Percentiles rank a stretch among this genome's conserved stretches.
Conservation (phyloP, 2,329 filamentous ascomycete species). For the Trichoderma asperellum region DNA sequence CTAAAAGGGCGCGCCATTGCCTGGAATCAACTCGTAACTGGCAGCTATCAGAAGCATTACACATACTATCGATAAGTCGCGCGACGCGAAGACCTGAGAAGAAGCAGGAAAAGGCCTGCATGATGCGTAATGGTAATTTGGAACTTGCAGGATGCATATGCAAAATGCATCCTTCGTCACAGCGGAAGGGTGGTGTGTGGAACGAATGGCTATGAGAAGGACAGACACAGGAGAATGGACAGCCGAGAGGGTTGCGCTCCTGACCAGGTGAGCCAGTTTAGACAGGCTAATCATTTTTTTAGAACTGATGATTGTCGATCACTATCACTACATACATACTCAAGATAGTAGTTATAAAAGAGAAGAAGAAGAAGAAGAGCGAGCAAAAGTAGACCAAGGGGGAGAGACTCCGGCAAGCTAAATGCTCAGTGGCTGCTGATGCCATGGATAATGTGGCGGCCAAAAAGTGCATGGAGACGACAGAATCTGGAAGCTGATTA, state of each 20-base stretch:
- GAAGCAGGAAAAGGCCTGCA: not conserved
- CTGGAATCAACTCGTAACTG: slow-evolving; percentile 6
- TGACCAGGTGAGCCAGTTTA: slow-evolving; percentile 16
- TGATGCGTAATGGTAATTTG: slow-evolving; percentile 5
- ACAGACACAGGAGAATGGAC: not conserved
- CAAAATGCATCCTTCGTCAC: slow-evolving; percentile 25
- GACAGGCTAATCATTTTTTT: not conserved
- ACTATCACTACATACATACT: not conserved
- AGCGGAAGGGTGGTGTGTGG: not conserved
- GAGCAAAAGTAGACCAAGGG: not conserved
- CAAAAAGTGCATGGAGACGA: not conserved
- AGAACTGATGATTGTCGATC: not conserved
- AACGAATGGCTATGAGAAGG: not conserved
- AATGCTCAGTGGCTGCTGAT: not conserved
- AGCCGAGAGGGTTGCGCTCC: slow-evolving; percentile 7
- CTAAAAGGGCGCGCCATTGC: not conserved
- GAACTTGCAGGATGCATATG: slow-evolving; percentile 21
- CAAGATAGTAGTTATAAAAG: not conserved
- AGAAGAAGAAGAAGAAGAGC: not conserved
- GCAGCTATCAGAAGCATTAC: slow-evolving; percentile 12
- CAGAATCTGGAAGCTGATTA: slow-evolving; percentile 6
- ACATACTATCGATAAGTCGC: slow-evolving; percentile 24
- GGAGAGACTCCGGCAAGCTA: not conserved
- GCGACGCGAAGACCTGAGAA: not conserved
- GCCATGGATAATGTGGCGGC: slow-evolving; percentile 9